Base-by-base conservation (phyloP, 2,329 filamentous ascomycete species). In the Venturia effusa region DNA sequence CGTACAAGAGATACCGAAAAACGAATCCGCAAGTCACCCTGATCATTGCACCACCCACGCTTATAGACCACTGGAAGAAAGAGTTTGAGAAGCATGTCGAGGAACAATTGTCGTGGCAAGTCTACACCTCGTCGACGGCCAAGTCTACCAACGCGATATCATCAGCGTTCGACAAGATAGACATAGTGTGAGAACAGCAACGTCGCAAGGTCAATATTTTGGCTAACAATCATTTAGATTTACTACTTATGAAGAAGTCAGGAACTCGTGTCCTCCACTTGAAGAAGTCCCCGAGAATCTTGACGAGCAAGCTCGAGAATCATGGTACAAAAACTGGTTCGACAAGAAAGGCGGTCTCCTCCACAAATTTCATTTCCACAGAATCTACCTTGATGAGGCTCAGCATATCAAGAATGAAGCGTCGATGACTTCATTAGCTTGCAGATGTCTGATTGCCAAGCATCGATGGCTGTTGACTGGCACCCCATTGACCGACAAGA, bases 331-430 rank as follows among this genome's bases (percentile, higher is more conserved):
- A n/a, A 19, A 27, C 24, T 15, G 24, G 4, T 61, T 19, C 17
- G 17, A 45, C 4, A 17, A 32, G 11, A 51, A 51, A 17, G 6
- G 43, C 1, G 60, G 60, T 11, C 40, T 61, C 6, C 60, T 61
- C n/a, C 60, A 61, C 60, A 15, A 37, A 19, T 11, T 30, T 11
- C 60, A 34, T 43, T 61, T 51, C 17, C 19, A 51, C 17, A 6
- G 60, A 6, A 17, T 61, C 15, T 7, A 27, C 13, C 15, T 86
- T 0, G 84, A 86, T 59, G 84, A 86, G 67, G 82, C 79, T 0
- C 83, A 85, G 60, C 68, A 67, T 0, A 83, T 86, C 66, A 85
- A 84, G 65, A 84, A 83, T 39, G 71, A 76, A 5, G 62, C 63
- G 0, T 68, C 70, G 0, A 70, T 72, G 4, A 81, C 77, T 0